Conservation (phyloP, 495 filamentous ascomycete genomes). For the Apiosordaria backusii region DNA sequence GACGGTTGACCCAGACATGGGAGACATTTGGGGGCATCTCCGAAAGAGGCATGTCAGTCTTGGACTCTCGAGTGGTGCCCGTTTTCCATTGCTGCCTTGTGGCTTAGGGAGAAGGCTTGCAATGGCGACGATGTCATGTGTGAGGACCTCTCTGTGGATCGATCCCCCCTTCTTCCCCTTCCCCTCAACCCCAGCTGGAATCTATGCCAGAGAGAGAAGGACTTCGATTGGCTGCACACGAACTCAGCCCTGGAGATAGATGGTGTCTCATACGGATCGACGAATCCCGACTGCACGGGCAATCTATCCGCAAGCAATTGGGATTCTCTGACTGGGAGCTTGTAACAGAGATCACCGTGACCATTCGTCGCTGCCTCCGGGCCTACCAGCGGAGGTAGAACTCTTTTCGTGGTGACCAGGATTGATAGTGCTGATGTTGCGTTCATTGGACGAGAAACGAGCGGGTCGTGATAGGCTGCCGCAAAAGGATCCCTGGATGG, state of each 20-base stretch:
- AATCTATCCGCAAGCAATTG: not conserved
- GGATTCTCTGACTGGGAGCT: not conserved
- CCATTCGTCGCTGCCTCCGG: not conserved
- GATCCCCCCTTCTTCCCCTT: not conserved
- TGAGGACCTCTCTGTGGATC: not conserved
- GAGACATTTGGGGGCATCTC: not conserved
- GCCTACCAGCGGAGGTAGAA: not conserved
- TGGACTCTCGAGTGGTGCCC: not conserved
- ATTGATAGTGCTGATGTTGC: not conserved
- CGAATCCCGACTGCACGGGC: not conserved
- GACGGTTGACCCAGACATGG: conserved; percentile 5
- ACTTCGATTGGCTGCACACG: not conserved
- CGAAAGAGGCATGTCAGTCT: conserved; percentile 13
- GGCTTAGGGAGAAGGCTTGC: not conserved
- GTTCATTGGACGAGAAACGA: not conserved
- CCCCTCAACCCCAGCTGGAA: not conserved
- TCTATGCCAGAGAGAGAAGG: not conserved
- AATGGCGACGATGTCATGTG: not conserved
- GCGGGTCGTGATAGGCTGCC: conserved; percentile 4
- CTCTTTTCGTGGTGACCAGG: conserved; percentile 1
- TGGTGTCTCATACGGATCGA: conserved; percentile 8
- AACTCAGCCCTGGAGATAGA: not conserved
- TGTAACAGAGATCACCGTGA: not conserved
- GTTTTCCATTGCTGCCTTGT: conserved; percentile 15
- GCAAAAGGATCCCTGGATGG: not conserved